phyloP scores from a whole-genome alignment of 2,329 filamentous ascomycete genomes.

The Ramularia endophylla region DNA sequence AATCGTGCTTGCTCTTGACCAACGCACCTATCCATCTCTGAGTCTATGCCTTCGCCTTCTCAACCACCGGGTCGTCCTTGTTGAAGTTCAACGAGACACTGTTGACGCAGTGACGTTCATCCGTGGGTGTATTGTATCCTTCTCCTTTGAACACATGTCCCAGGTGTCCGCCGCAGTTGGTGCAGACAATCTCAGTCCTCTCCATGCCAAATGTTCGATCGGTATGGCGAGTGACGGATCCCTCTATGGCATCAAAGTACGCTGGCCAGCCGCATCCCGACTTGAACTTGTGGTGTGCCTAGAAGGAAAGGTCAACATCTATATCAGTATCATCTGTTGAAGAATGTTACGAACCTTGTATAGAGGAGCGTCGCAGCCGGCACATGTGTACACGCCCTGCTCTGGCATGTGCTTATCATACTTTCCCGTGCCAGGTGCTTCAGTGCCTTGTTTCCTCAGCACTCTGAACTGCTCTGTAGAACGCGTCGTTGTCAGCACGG shows the following conservation, averaged over 20 bases:
- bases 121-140: slow-evolving; percentile 74
- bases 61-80: slow-evolving; percentile 52
- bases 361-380: slow-evolving; percentile 76
- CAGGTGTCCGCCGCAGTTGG: slow-evolving; percentile 87
- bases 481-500: slow-evolving; percentile 13
- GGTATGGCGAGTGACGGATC: slow-evolving; percentile 75
- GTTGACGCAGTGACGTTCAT: slow-evolving; percentile 97
- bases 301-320: slow-evolving; percentile 85
- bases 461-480: slow-evolving; percentile 85
- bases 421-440: slow-evolving; percentile 69
- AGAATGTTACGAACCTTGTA: slow-evolving; percentile 74
- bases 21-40: background rate
- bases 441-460: slow-evolving; percentile 87
- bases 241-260: slow-evolving; percentile 92
- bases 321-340: slow-evolving; percentile 82
- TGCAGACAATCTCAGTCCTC: slow-evolving; percentile 88
- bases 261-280: slow-evolving; percentile 97
- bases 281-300: slow-evolving; percentile 89
- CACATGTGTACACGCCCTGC: slow-evolving; percentile 77
- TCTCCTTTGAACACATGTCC: slow-evolving; percentile 92
- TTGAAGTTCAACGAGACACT: slow-evolving; percentile 83
- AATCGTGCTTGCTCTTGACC: background rate
- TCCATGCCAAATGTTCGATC: slow-evolving; percentile 75
- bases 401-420: slow-evolving; percentile 81
- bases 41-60: slow-evolving; percentile 29